Percentiles rank a stretch among this genome's conserved stretches.
These are phyloP conservation scores for Aspergillus asperescens DNA, from an alignment of 495 filamentous ascomycete species.

Conservation along the genomic window DNA sequence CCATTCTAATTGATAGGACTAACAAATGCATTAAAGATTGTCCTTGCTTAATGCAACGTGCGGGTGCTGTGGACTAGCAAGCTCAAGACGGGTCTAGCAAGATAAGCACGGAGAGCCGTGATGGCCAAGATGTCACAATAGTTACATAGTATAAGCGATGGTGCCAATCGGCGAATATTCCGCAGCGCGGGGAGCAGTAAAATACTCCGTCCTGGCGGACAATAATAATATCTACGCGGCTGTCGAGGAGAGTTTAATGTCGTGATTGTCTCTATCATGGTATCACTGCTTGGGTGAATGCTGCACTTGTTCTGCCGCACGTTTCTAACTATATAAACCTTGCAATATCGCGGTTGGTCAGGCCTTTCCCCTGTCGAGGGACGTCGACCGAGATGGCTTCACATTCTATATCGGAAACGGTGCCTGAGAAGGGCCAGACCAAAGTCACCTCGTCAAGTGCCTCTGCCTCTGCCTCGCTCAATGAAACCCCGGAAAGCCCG, in stretches of 20 bases:
- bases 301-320: neutral
- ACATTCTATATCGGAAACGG: neutral
- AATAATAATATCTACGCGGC: too few species aligned
- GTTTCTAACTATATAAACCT: neutral
- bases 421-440: neutral
- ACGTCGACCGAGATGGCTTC: neutral
- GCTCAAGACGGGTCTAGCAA: too few species aligned
- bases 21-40: too few species aligned
- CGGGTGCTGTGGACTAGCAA: too few species aligned
- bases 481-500: neutral
- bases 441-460: neutral
- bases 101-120: too few species aligned
- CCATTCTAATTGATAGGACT: too few species aligned
- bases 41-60: too few species aligned
- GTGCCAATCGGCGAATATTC: neutral
- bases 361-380: neutral
- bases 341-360: neutral
- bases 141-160: neutral
- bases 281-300: constrained; percentile 14
- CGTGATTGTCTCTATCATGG: constrained; percentile 26
- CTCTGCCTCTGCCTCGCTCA: neutral
- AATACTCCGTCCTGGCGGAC: too few species aligned
- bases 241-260: constrained; percentile 12
- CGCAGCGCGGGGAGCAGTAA: too few species aligned
- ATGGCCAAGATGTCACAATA: constrained; percentile 1